Base-by-base conservation (phyloP, 208 protist species). In the Acanthamoeba lenticulata region DNA sequence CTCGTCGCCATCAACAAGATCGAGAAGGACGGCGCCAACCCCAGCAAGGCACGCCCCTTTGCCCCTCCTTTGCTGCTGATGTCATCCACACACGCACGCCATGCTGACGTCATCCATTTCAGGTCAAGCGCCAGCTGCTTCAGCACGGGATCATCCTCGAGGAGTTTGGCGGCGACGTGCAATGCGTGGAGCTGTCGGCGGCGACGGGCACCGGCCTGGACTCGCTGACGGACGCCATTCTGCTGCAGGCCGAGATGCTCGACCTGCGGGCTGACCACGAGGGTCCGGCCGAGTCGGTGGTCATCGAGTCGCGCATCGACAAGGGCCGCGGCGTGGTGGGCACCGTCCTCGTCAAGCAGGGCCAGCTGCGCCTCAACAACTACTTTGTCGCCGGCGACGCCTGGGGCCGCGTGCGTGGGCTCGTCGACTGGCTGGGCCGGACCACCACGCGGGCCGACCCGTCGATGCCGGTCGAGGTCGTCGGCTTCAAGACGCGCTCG, bases 1-100 rank as follows among this genome's bases (percentile, higher is more conserved):
- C 95, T 99, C 36, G 98, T 99, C 0, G 99, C 98, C 13, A 97
- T 99, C 89, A 99, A 99, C 40, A 99, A 99, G 97, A 98, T 98
- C 52, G 99, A 99, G 94, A 98, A 98, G 47, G 95, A 97, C 44
- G 94, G 74, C 38, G 97, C 96, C 0, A 97, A 99, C 86, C 88
- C 96, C 65, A 96, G 98, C 21, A 65, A 94, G 36, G 95, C 99
- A 11, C 86, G 15, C 21, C 65, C 32, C 34, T 60, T 5, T 2
- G 4, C 52, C 52, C 17, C 2, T 15, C 45, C 45, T 15, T 15
- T 24, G 1, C 27, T 1, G 2, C 15, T 57, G 21, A 29, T 19
- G 9, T 62, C 21, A 0, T 62, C 55, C 6, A 29, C 55, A 27
- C 15, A 62, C 55, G 15, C 0, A 11, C 45, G 5, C 9, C 15